Evolutionary conservation across 139 green algal genomes (phyloP), one percentile per base, ranked within the genome.

Genomic region (Chlamydomonas sp.): DNA sequence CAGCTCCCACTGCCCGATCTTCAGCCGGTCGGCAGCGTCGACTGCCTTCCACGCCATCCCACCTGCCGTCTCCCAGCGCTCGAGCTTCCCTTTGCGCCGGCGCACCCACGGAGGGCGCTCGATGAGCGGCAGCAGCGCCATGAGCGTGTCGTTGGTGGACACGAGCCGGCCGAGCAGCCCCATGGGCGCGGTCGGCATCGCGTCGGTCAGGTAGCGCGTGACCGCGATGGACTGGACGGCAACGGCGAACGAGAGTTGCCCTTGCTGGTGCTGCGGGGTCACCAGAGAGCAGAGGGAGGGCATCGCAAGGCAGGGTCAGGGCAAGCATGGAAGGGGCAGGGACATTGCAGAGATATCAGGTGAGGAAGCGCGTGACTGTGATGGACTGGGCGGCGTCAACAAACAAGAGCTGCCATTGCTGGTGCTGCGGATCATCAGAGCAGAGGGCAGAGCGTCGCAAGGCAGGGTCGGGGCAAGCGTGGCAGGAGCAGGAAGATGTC

Each of bases 91-190:
- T 29, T 43, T 70, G 24, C 59, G 6, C 26, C 59, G 6, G 10
- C 59, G 10, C 57, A 84, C 70, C 90, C 90, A 96, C 28, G 90
- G 89, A 49, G 80, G 82, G 0, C 70, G 37, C 2, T 92, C 84
- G 26, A 96, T 76, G 71, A 96, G 82, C n/a, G 88, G 84, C 50
- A 94, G 58, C 57, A 96, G 85, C 10, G 72, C 70, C 83, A 92
- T 87, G 38, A 87, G 57, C 1, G 79, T 82, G 78, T 96, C 90
- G 59, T 90, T 80, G 3, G 82, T 87, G 49, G 61, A 68, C 47
- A 92, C 65, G 60, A 93, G 24, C 1, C 90, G 79, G 5, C 77
- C 61, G 61, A 92, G 77, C 3, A 92, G 67, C 28, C 82, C 79
- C 62, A 93, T 73, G 4, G 86, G 82, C 64, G 95, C 76, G 0